These are phyloP conservation scores for Peronospora farinosa DNA, from an alignment of 352 stramenopile species.

Conservation along the genomic window DNA sequence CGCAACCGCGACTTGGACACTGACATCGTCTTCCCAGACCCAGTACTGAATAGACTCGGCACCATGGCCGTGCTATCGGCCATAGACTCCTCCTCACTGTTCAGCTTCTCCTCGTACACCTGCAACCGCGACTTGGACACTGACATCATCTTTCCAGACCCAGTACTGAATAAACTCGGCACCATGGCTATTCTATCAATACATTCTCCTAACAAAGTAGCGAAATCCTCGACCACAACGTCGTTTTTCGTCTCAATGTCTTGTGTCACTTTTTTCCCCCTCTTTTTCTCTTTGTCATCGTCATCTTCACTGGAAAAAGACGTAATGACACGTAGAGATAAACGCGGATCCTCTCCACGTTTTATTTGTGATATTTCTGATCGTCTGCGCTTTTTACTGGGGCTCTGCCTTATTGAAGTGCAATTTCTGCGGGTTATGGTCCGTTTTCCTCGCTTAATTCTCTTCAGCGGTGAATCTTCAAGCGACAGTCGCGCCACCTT, in stretches of 20 bases:
- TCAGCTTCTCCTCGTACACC: constrained; percentile 15
- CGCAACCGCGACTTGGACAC: constrained; percentile 16
- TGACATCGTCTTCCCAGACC: constrained; percentile 11
- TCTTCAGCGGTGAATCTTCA: constrained; percentile 24
- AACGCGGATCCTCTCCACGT: constrained; percentile 5
- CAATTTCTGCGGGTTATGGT: constrained; percentile 8
- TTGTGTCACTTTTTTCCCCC: neutral
- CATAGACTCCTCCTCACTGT: constrained; percentile 3
- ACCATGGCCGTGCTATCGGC: constrained; percentile 13
- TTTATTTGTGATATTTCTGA: neutral
- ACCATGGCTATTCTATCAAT: neutral
- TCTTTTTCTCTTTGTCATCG: neutral
- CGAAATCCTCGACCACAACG: no score
- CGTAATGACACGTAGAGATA: neutral
- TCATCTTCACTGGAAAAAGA: neutral
- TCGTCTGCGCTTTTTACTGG: constrained; percentile 12
- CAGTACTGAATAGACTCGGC: constrained; percentile 19
- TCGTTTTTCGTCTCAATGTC: neutral
- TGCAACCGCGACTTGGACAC: constrained; percentile 16
- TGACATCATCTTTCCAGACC: constrained; percentile 12
- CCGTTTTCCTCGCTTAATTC: constrained; percentile 3
- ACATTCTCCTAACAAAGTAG: no score
- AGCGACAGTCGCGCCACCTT: constrained; percentile 37
- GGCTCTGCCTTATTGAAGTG: neutral
- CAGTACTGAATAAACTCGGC: constrained; percentile 20